Conservation (phyloP, 164 flowering plant genomes). For the Tetrastigma voinierianum region DNA sequence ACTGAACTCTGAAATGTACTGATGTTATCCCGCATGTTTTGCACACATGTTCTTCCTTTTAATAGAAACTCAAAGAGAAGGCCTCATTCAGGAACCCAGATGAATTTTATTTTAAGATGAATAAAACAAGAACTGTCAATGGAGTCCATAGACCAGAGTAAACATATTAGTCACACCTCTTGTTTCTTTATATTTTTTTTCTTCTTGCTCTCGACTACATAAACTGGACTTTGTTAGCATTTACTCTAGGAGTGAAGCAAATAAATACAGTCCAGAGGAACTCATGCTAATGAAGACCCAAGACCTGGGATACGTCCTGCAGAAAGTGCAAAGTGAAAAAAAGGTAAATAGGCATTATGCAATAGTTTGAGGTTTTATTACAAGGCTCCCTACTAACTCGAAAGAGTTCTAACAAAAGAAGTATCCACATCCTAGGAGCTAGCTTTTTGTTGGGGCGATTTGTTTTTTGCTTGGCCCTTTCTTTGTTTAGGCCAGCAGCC, state of each 20-base stretch:
- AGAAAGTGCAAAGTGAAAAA: conserved; percentile 74
- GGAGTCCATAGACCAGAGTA: conserved; percentile 80
- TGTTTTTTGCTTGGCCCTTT: too few relatives aligned
- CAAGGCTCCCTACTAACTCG: background rate
- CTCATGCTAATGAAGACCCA: conserved; percentile 91
- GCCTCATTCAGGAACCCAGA: conserved; percentile 86
- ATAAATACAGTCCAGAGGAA: conserved; percentile 68
- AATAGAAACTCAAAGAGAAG: conserved; percentile 79
- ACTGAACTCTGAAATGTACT: background rate
- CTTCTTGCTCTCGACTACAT: background rate
- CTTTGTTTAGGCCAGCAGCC: too few relatives aligned
- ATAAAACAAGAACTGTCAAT: conserved; percentile 50
- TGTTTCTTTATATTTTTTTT: background rate
- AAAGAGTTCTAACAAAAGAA: too few relatives aligned
- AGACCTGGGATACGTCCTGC: conserved; percentile 77
- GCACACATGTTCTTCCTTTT: background rate
- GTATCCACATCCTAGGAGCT: too few relatives aligned
- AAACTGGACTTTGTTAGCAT: background rate
- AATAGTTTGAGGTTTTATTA: background rate
- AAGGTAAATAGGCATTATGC: conserved; percentile 39
- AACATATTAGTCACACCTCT: background rate
- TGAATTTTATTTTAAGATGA: conserved; percentile 87
- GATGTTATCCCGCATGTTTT: background rate
- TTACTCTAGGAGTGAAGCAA: conserved; percentile 54
- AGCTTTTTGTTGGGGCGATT: too few relatives aligned